These are phyloP conservation scores for Hypomontagnella monticulosa DNA, from an alignment of 495 filamentous ascomycete species.

Conservation along the genomic window DNA sequence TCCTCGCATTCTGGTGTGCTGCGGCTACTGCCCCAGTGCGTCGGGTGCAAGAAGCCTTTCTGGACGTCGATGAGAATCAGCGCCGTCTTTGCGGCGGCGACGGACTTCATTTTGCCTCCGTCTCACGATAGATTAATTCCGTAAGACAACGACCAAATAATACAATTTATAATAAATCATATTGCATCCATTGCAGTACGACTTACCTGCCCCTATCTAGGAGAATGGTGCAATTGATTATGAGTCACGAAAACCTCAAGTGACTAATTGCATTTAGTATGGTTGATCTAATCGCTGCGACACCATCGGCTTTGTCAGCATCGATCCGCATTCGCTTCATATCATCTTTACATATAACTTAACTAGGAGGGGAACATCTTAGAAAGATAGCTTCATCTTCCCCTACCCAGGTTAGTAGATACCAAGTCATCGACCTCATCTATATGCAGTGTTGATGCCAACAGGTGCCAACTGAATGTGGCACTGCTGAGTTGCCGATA, in stretches of 20 bases:
- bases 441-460: not conserved
- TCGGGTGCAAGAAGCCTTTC: constrained; percentile 57
- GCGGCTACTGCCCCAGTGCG: constrained; percentile 51
- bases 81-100: constrained; percentile 50
- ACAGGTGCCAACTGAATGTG: not conserved
- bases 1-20: constrained; percentile 59
- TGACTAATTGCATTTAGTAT: not conserved
- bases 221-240: not conserved
- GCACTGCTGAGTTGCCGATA: constrained; percentile 3
- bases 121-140: no score
- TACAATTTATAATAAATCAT: no score
- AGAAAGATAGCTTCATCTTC: not conserved
- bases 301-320: no score
- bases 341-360: no score
- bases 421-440: not conserved
- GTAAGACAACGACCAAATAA: no score
- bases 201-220: not conserved
- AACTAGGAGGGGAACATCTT: not conserved
- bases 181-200: no score
- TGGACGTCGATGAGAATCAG: constrained; percentile 70
- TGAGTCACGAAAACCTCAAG: not conserved
- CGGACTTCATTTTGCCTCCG: constrained; percentile 13
- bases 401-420: not conserved
- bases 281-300: no score
- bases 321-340: no score